Evolutionary conservation across 2,329 filamentous ascomycete species (phyloP).

Genomic region (Cercospora janseana): DNA sequence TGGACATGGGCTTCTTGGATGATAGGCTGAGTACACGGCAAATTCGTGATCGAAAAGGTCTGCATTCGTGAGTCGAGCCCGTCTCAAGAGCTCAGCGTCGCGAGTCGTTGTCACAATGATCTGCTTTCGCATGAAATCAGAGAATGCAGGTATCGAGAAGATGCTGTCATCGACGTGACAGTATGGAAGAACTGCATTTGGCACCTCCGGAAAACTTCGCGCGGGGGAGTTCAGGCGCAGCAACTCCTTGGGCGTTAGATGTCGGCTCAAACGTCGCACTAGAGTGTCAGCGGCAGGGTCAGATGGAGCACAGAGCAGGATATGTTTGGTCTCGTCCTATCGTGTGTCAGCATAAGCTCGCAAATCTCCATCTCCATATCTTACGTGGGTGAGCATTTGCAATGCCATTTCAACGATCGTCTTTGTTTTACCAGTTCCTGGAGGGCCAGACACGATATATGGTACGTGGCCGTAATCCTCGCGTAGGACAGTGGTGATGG

Average conservation of each 20-base stretch:
- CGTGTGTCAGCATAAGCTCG: neutral
- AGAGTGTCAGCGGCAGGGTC: constrained; percentile 32
- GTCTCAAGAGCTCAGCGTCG: constrained; percentile 27
- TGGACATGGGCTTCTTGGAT: constrained; percentile 14
- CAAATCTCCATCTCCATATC: neutral
- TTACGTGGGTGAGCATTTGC: constrained; percentile 23
- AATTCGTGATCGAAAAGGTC: constrained; percentile 28
- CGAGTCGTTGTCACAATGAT: constrained; percentile 29
- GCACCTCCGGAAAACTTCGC: constrained; percentile 30
- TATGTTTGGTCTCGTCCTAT: constrained; percentile 11
- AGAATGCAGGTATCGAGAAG: constrained; percentile 29
- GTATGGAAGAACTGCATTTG: constrained; percentile 28
- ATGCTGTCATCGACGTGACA: constrained; percentile 29
- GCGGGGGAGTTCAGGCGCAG: constrained; percentile 28
- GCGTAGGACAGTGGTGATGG: constrained; percentile 44
- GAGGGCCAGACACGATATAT: constrained; percentile 51
- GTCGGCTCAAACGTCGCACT: constrained; percentile 23
- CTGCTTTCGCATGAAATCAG: constrained; percentile 25
- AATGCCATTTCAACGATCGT: constrained; percentile 49
- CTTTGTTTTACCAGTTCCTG: constrained; percentile 55
- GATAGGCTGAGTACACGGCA: constrained; percentile 18
- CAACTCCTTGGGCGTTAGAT: constrained; percentile 24
- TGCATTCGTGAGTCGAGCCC: constrained; percentile 28
- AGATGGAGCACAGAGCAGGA: constrained; percentile 32
- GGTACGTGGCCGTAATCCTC: constrained; percentile 47